Evolutionary conservation across 768 basidiomycete genomes (phyloP), one percentile per base, ranked within the genome.

Genomic region (Lentinula edodes): DNA sequence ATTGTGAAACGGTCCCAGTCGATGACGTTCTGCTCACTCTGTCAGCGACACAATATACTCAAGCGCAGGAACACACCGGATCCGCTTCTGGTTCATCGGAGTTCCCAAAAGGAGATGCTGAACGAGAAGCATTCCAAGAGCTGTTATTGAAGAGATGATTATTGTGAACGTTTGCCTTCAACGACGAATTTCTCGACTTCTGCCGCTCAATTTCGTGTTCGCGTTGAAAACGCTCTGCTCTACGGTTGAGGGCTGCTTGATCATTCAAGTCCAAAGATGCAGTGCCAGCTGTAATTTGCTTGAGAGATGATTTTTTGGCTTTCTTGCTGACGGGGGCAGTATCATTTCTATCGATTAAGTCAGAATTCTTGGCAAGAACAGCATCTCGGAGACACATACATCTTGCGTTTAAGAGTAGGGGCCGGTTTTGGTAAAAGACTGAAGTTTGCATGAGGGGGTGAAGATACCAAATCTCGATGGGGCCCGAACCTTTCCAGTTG

Each of bases 1-100:
- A 99, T 98, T 6, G 95, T 98, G 73, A 87, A 82, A 62, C 86
- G 86, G 76, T 99, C 97, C 97, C 97, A 99, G 71, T 95, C 89
- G 58, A 94, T 88, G 8, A 96, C 95, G 68, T 95, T 96, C 96
- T 98, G 48, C 39, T 48, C 54, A 53, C 36, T n/a, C 36, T 41
- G 36, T 51, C 35, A 61, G 23, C 42, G 38, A n/a, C 57, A 39
- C 5, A 50, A 28, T 9, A 15, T 57, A 56, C 23, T 46, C 32
- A 38, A 41, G 58, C 63, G 23, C 13, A 46, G 28, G 42, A 53
- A 79, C 88, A 46, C 68, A 91, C 89, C 62, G 87, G 83, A 70
- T 88, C 84, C 60, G 80, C 85, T 70, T 89, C 89, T 16, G 89
- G 88, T 64, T 90, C 88, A 68, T 90, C 89, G 41, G 68, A 73